phyloP scores from a whole-genome alignment of 2,329 filamentous ascomycete genomes.

The Diplodia scrobiculata region DNA sequence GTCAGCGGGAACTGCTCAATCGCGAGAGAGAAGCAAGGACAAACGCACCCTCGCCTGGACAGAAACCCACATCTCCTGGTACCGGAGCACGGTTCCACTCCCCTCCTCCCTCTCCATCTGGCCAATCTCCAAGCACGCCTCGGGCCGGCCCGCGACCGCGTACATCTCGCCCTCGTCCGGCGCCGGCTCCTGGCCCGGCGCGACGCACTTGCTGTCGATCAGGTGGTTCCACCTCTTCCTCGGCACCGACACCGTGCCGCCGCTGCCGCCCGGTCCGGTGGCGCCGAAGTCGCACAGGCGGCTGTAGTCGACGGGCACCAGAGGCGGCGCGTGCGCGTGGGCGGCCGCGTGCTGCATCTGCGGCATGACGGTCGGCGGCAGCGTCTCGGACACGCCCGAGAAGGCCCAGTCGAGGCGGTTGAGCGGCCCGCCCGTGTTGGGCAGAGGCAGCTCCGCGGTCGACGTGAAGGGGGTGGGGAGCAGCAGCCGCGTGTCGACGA shows the following conservation, averaged over 20 bases:
- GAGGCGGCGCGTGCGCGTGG: slow-evolving; percentile 18
- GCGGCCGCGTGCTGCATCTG: not conserved
- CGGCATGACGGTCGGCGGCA: slow-evolving; percentile 24
- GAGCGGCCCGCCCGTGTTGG: slow-evolving; percentile 37
- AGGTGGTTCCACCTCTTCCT: slow-evolving; percentile 59
- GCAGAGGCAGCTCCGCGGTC: slow-evolving; percentile 25
- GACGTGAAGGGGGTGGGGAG: slow-evolving; percentile 32
- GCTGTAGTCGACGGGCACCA: slow-evolving; percentile 31
- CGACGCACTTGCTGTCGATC: slow-evolving; percentile 58
- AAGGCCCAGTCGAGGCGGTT: slow-evolving; percentile 65
- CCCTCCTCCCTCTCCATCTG: slow-evolving; percentile 59
- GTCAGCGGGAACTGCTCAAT: not conserved
- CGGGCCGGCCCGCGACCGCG: slow-evolving; percentile 36
- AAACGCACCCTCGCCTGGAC: slow-evolving; percentile 41
- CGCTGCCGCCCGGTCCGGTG: not conserved
- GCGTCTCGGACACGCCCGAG: slow-evolving; percentile 54
- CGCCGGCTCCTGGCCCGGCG: slow-evolving; percentile 36
- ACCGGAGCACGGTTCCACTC: slow-evolving; percentile 55
- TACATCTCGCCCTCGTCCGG: slow-evolving; percentile 62
- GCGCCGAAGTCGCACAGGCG: not conserved
- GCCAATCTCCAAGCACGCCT: slow-evolving; percentile 58
- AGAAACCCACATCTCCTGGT: slow-evolving; percentile 69
- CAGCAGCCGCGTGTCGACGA: slow-evolving; percentile 64
- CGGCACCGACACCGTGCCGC: not conserved
- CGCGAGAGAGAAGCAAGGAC: not conserved